These are phyloP conservation scores for Acorus calamus DNA, from an alignment of 106 monocot genomes.

Conservation along the genomic window DNA sequence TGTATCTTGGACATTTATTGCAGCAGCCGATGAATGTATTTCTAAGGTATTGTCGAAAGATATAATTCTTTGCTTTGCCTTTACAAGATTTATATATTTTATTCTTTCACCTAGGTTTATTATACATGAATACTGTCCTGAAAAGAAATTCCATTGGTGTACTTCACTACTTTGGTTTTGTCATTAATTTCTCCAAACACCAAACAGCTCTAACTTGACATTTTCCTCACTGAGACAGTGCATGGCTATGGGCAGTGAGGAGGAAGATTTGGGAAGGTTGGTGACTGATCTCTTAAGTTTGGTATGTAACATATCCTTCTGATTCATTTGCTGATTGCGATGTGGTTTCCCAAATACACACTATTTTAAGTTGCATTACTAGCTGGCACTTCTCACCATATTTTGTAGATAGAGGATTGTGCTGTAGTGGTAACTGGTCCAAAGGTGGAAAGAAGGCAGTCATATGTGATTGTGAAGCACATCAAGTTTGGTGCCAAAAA, in stretches of 20 bases:
- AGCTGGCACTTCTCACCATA: background rate
- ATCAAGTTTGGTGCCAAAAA: constrained; percentile 34
- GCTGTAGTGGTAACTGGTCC: constrained; percentile 72
- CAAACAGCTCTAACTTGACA: background rate
- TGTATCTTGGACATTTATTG: too few relatives aligned
- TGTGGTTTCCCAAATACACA: constrained; percentile 1
- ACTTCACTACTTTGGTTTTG: too few relatives aligned
- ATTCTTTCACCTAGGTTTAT: too few relatives aligned
- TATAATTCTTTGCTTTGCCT: too few relatives aligned
- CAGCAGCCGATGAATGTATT: too few relatives aligned
- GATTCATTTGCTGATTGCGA: background rate
- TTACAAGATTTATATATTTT: too few relatives aligned
- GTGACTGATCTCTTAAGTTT: constrained; percentile 41
- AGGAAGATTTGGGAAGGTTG: constrained; percentile 34
- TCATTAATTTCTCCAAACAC: too few relatives aligned
- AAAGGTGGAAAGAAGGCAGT: constrained; percentile 44
- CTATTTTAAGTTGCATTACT: background rate
- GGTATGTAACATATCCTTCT: constrained; percentile 22
- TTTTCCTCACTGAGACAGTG: constrained; percentile 25
- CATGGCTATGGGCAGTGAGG: constrained; percentile 38
- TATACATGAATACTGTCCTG: too few relatives aligned
- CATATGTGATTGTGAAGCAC: constrained; percentile 61
- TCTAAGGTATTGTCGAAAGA: too few relatives aligned
- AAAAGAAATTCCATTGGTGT: too few relatives aligned
- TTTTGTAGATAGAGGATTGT: constrained; percentile 53